Evolutionary conservation across 495 filamentous ascomycete genomes (phyloP).

Genomic region (Podospora pseudopauciseta): DNA sequence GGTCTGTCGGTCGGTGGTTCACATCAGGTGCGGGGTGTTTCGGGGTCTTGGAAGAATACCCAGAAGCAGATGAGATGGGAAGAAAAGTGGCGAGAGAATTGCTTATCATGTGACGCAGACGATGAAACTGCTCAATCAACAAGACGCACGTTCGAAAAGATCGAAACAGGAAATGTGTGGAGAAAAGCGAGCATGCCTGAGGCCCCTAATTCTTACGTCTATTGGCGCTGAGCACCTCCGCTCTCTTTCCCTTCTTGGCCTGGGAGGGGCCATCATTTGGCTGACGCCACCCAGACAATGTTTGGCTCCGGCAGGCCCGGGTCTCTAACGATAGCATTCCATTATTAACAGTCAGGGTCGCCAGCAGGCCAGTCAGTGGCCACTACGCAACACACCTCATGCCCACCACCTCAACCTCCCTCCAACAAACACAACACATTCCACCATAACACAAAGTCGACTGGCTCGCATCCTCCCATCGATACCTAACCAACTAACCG

Average conservation of each 20-base stretch:
- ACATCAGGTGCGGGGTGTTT: background rate
- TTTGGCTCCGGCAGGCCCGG: constrained; percentile 10
- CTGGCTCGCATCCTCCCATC: constrained; percentile 4
- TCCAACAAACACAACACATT: background rate
- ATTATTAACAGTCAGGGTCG: background rate
- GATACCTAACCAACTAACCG: background rate
- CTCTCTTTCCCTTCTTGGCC: background rate
- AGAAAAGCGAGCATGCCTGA: background rate
- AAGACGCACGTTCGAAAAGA: background rate
- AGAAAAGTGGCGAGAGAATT: background rate
- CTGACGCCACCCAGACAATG: constrained; percentile 10
- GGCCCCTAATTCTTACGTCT: constrained; percentile 10
- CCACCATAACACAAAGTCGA: constrained; percentile 4
- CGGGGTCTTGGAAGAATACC: background rate
- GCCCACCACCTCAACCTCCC: background rate
- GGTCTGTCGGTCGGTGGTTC: background rate
- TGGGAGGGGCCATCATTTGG: constrained; percentile 2
- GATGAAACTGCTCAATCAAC: background rate
- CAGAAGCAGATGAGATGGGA: background rate
- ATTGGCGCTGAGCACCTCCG: background rate
- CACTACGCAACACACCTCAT: background rate
- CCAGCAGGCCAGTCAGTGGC: background rate
- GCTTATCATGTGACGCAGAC: background rate
- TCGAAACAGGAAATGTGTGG: background rate
- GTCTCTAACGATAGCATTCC: constrained; percentile 2